Evolutionary conservation across 2,329 filamentous ascomycete genomes (phyloP), one percentile per base, ranked within the genome.

Genomic region (Whalleya microplaca): DNA sequence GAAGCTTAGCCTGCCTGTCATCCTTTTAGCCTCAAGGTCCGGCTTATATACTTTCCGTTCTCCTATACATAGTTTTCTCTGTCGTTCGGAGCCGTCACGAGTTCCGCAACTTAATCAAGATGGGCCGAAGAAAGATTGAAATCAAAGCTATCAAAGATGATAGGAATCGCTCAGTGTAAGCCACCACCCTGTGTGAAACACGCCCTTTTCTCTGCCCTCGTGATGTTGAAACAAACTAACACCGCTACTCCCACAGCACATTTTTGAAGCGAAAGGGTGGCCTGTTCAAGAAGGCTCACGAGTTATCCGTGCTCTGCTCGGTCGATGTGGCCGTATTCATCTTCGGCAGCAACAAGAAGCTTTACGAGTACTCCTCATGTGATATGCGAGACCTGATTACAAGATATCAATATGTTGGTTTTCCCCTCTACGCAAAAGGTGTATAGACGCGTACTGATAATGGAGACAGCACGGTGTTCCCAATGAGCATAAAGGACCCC

Each of bases 91-190:
- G 18, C 56, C 37, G 27, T 46, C 29, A 21, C 42, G 43, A 56
- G 44, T 48, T 50, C 53, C 44, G 27, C 52, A 49, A 45, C 44
- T 54, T 45, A 56, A 54, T 65, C 75, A 78, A 73, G 51, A 99
- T 99, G 95, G 95, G 95, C 75, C 89, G 95, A 76, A 88, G 95
- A 84, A 99, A 99, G 86, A 99, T 99, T 74, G 95, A 98, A 81
- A 98, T 99, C 83, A 97, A 97, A 80, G 92, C 94, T 68, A 98
- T 98, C 83, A 97, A 96, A 78, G 93, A 97, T 86, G 93, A 97
- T 77, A 87, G 93, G 71, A 97, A 97, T 74, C 92, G 93, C 74
- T 96, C 93, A 70, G 93, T 97, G 93, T 97, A 92, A 77, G 91
- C 81, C 48, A 47, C 29, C 47, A 23, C 45, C 52, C 50, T 43